These are phyloP conservation scores for Hansenula lynferdii DNA, from an alignment of 1,139 yeast genomes.

Conservation along the genomic window DNA sequence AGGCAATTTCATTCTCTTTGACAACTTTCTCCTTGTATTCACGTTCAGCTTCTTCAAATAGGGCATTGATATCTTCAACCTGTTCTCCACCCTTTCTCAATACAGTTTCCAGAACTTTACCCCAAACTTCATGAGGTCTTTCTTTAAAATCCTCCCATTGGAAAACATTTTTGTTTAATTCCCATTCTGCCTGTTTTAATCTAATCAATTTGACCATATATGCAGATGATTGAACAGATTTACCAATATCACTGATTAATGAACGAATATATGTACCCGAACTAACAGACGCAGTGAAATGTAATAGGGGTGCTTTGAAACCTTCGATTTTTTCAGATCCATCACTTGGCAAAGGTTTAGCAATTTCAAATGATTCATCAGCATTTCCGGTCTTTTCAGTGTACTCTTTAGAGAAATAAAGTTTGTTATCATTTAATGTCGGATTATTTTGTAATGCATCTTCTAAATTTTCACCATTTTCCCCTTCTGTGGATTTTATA, in stretches of 20 bases:
- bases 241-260: constrained; percentile 82
- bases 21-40: constrained; percentile 5
- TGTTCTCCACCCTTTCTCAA: constrained; percentile 32
- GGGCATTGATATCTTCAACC: constrained; percentile 26
- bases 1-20: not conserved
- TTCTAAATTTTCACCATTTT: constrained; percentile 27
- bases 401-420: constrained; percentile 55
- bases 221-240: constrained; percentile 74
- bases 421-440: constrained; percentile 56
- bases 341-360: constrained; percentile 27
- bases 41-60: constrained; percentile 17
- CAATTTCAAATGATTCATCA: constrained; percentile 31
- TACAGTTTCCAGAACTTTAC: constrained; percentile 51
- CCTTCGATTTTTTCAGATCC: constrained; percentile 24
- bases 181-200: constrained; percentile 78
- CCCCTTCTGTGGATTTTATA: constrained; percentile 42
- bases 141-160: constrained; percentile 58
- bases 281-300: constrained; percentile 74
- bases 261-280: constrained; percentile 96
- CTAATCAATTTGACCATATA: constrained; percentile 87
- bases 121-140: constrained; percentile 62
- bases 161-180: constrained; percentile 65
- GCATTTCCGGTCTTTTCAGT: constrained; percentile 34
- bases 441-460: constrained; percentile 47
- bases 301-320: constrained; percentile 58